Base-by-base conservation (phyloP, 257 asterid species). In the Solanum neorickii region DNA sequence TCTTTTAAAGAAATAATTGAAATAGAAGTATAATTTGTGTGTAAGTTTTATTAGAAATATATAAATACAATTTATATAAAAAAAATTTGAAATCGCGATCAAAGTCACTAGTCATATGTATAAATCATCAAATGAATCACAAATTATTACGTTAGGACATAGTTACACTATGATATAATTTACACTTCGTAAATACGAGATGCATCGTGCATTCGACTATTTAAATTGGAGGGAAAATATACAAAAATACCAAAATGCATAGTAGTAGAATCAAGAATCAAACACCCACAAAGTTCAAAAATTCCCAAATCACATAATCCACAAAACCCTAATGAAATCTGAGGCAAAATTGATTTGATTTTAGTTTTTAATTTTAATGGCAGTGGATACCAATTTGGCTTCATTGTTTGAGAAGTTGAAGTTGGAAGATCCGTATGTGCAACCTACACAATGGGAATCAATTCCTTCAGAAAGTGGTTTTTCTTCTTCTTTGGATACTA, bases 381-480 rank as follows among this genome's bases (percentile, higher is more conserved):
- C 94, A 89, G 93, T 87, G 89, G 94, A 91, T 70, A 78, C 96
- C 35, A 92, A 94, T 83, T 83, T 95, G 87, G 88, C 88, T 82
- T 93, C 93, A 82, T 91, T 95, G 68, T 82, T 93, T 87, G 92
- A 91, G 87, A 93, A 92, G 87, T 92, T 96, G 56, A 92, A 89
- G 90, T 93, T 96, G 16, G 95, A 94, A 46, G 96, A 94, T 62
- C 95, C 96, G 12, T 94, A 94, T 93, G 83, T 95, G n/a, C 94
- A 94, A 23, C 93, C 98, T 27, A 89, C 93, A 91, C 94, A 96
- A 15, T 93, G 98, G 99, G 99, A 96, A 74, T 94, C 95, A 31
- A 41, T 92, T 62, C 90, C 96, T 85, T 90, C 95, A 35, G 93
- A 90, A 86, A 87, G 91, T 87, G 94, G 92, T 89, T 52, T 6